Conservation (phyloP, 768 basidiomycete species). For the Calocybe indica region DNA sequence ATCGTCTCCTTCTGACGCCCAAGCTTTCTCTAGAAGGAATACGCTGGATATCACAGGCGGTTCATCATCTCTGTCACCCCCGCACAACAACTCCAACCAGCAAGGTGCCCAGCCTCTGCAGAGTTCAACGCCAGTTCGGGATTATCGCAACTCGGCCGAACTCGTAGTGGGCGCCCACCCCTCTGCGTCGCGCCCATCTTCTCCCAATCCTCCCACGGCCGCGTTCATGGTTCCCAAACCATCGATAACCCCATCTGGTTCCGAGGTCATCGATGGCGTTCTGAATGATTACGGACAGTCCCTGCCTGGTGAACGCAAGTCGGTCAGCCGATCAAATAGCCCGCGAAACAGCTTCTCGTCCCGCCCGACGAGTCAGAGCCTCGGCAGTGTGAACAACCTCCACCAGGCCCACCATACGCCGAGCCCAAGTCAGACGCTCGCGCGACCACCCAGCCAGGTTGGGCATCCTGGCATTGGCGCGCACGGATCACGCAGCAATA, state of each 20-base stretch:
- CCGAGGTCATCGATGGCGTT: constrained; percentile 67
- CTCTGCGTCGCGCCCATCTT: constrained; percentile 60
- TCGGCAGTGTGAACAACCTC: constrained; percentile 9
- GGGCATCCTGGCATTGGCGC: constrained; percentile 85
- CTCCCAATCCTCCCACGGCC: constrained; percentile 70
- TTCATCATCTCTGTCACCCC: constrained; percentile 32
- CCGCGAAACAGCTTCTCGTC: constrained; percentile 30
- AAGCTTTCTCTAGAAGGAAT: constrained; percentile 17
- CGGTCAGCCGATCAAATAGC: constrained; percentile 51
- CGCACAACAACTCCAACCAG: constrained; percentile 11
- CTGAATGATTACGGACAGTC: constrained; percentile 74
- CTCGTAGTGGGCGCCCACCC: constrained; percentile 77
- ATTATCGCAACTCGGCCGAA: constrained; percentile 75
- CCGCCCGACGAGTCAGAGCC: constrained; percentile 19
- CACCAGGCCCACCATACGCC: constrained; percentile 7
- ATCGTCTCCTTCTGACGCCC: constrained; percentile 16
- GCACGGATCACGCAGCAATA: constrained; percentile 57
- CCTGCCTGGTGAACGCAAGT: constrained; percentile 79
- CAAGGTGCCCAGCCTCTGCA: constrained; percentile 13
- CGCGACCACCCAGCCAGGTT: constrained; percentile 49
- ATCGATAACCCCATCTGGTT: constrained; percentile 31
- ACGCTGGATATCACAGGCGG: constrained; percentile 14
- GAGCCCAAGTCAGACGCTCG: constrained; percentile 34
- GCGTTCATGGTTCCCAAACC: constrained; percentile 70
- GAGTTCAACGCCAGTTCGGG: constrained; percentile 34